Percentiles rank a stretch among this genome's conserved stretches.
These are phyloP conservation scores for Solanum rostratum DNA, from an alignment of 257 asterid species.

Conservation along the genomic window DNA sequence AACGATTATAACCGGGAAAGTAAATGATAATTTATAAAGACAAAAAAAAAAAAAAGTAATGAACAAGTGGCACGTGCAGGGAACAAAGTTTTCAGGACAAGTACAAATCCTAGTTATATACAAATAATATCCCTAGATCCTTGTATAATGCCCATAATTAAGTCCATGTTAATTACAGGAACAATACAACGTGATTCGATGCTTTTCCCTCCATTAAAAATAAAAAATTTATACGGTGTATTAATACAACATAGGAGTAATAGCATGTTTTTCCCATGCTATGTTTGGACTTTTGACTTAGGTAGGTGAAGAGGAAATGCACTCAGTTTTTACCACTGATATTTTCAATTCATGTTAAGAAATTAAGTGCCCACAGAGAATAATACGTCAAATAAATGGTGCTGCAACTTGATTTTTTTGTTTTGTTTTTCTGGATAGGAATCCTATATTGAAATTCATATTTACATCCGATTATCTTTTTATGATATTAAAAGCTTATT, in stretches of 20 bases:
- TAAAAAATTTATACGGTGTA: neutral
- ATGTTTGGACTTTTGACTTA: neutral
- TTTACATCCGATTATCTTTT: neutral
- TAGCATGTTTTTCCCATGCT: neutral
- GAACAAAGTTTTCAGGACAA: conserved; percentile 18
- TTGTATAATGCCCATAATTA: conserved; percentile 1
- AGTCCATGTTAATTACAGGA: neutral
- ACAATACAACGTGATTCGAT: conserved; percentile 13
- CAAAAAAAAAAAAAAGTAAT: no score
- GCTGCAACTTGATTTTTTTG: conserved; percentile 20
- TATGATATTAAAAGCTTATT: neutral
- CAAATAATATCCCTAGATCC: neutral
- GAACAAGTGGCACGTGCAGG: conserved; percentile 32
- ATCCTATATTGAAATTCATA: neutral
- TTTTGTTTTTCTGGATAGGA: neutral
- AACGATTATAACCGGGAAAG: no score
- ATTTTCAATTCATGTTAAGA: conserved; percentile 5
- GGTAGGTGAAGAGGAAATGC: neutral
- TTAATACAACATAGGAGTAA: neutral
- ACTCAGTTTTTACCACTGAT: neutral
- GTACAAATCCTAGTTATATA: conserved; percentile 2
- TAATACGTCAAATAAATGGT: neutral
- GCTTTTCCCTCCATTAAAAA: neutral
- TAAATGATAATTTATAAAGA: no score
- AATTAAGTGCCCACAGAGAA: neutral